phyloP scores from a whole-genome alignment of 2,329 filamentous ascomycete genomes.

The Alternaria arborescens region DNA sequence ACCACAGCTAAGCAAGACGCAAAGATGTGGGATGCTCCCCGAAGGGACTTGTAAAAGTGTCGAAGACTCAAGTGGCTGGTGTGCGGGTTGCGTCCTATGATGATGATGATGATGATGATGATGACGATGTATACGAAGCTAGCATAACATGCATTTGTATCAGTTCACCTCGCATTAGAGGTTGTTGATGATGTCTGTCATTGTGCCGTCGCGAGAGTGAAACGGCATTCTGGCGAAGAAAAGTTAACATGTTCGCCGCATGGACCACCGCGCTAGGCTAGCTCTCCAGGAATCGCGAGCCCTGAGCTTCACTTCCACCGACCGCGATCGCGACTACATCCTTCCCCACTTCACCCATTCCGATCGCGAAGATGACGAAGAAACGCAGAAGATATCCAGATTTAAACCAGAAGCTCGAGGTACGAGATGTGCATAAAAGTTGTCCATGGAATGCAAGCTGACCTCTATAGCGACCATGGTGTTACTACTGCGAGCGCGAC shows the following conservation, averaged over 20 bases:
- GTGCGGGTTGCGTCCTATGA: constrained; percentile 42
- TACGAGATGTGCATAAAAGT: background rate
- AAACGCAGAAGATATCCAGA: constrained; percentile 88
- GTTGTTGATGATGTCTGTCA: background rate
- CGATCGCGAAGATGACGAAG: constrained; percentile 60
- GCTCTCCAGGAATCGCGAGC: constrained; percentile 26
- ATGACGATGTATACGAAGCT: background rate
- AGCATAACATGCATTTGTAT: background rate
- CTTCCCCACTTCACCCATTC: background rate
- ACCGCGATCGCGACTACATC: constrained; percentile 12
- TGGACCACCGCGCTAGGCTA: constrained; percentile 28
- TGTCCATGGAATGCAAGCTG: background rate
- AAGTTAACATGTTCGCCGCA: constrained; percentile 22
- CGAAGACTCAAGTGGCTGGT: constrained; percentile 58
- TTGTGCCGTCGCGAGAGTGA: constrained; percentile 11
- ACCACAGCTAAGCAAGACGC: constrained; percentile 59
- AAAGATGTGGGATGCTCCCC: constrained; percentile 55
- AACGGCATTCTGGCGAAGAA: constrained; percentile 17
- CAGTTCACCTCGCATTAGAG: constrained; percentile 3
- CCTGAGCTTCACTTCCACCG: constrained; percentile 25
- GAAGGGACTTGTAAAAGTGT: constrained; percentile 56
- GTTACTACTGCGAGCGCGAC: constrained; percentile 99
- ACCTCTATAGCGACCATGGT: constrained; percentile 75
- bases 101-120: background rate
- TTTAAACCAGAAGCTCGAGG: constrained; percentile 82